Evolutionary conservation across 169 alveolate genomes (phyloP), one percentile per base, ranked within the genome.

Genomic region (Fabrea salina): DNA sequence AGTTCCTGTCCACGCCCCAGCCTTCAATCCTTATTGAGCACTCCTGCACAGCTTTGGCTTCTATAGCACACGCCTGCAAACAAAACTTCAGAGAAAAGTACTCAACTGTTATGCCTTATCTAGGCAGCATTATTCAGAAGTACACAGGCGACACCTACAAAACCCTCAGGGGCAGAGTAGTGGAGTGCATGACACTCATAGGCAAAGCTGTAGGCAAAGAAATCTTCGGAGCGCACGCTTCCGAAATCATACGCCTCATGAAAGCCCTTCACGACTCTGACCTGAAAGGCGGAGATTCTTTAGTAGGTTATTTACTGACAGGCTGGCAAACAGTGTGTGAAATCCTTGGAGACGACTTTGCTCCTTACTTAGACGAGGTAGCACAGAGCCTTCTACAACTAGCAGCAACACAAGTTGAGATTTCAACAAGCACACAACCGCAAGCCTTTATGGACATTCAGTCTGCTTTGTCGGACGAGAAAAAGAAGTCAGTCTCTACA

Each of bases 271-370:
- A 67, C 39, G 87, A 82, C 11, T 22, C 56, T 4, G 78, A 32
- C 40, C 16, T 35, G 8, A 8, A 19, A 37, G 32, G 33, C 25
- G 56, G 58, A 40, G 89, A 86, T 30, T 84, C 86, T 13, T 84
- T 82, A 40, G 72, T 72, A 44, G 75, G 77, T 11, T 86, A 86
- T 59, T 25, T 86, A 1, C 75, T 86, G 6, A 47, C 79, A 16
- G 88, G 93, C 7, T 90, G 95, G 95, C 84, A 90, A 75, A 80
- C 92, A 82, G 79, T 90, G 30, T 81, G 87, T 44, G 80, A 87
- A 22, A 27, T 81, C 22, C 70, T 90, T 59, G 85, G 80, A 67
- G 72, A 66, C 50, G 85, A 82, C 32, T 79, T 85, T 71, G 67
- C 82, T 30, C 85, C 82, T 11, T 85, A 76, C 79, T 61, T 87